Base-by-base conservation (phyloP, 2,329 filamentous ascomycete genomes). In the Harringtonia lauricola region DNA sequence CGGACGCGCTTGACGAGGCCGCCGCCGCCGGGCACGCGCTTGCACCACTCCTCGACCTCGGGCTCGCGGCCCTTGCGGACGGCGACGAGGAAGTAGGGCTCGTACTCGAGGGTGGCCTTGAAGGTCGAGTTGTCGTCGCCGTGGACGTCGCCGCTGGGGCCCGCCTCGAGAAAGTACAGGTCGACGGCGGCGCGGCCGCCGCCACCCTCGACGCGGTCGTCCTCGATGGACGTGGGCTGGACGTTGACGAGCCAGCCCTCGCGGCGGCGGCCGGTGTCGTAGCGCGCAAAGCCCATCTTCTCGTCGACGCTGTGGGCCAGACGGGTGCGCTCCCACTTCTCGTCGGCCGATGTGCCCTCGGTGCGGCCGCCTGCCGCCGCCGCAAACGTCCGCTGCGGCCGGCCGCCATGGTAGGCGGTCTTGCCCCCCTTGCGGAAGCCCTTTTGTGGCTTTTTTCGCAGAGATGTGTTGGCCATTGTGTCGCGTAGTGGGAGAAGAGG, bases 201-300 rank as follows among this genome's bases (percentile, higher is more conserved):
- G 31, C 92, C 92, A 47, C 86, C 86, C 2, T 84, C 81, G 37
- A 85, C 74, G 53, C 86, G 85, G 15, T 89, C 76, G 59, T 96
- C 90, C 61, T 95, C 71, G 69, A 98, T 73, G 13, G 80, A 79
- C 0, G 92, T 96, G 33, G 88, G 81, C 59, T 95, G 86, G 67
- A 96, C 86, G 58, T 96, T 98, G 54, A 90, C 86, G 4, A 98
- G 76, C 92, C 92, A 98, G 51, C 94, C 76, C 58, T 81, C 84
- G 54, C 68, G 72, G 65, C 83, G 87, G 59, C 84, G 79, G 39
- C 87, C 92, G 28, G 86, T 81, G 51, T 98, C 94, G 60, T 89
- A 95, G 41, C 90, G 83, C 29, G 81, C 74, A 61, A 98, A 98
- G 42, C 92, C 94, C 80, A 96, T 92, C 49, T 76, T 74, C 67